phyloP scores from a whole-genome alignment of 257 asterid genomes.

The Forsythia viridissima region DNA sequence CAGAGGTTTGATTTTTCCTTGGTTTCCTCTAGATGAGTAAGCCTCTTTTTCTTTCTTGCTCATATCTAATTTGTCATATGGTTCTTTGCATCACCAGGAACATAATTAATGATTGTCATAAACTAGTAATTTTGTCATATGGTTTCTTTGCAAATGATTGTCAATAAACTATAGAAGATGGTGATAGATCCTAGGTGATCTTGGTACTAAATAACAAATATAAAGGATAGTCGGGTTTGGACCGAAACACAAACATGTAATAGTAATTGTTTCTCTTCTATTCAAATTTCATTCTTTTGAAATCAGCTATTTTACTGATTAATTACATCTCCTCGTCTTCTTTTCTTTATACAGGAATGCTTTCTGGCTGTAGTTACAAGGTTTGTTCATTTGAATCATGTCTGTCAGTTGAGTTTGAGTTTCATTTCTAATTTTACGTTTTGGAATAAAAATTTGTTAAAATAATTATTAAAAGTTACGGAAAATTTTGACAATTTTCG shows the following conservation, averaged over 20 bases:
- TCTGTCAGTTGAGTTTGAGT: not conserved
- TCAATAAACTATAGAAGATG: too few relatives aligned
- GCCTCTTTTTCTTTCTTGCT: not conserved
- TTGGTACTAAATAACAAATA: too few relatives aligned
- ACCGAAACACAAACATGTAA: too few relatives aligned
- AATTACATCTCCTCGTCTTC: not conserved
- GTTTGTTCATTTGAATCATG: conserved; percentile 30
- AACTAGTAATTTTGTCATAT: too few relatives aligned
- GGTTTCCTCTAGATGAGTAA: not conserved
- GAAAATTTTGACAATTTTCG: too few relatives aligned
- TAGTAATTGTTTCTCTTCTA: too few relatives aligned
- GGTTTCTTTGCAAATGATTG: not conserved
- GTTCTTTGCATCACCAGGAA: not conserved
- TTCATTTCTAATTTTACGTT: not conserved
- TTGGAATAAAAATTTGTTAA: too few relatives aligned
- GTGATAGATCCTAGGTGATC: too few relatives aligned
- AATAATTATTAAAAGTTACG: too few relatives aligned
- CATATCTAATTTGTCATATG: not conserved
- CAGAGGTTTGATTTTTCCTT: conserved; percentile 41
- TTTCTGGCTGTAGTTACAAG: conserved; percentile 53
- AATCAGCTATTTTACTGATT: not conserved
- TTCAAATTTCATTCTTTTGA: not conserved
- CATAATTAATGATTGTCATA: not conserved
- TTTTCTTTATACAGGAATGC: conserved; percentile 38
- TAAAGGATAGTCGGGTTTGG: too few relatives aligned